phyloP scores from a whole-genome alignment of 2,329 filamentous ascomycete species.

The Colletotrichum sidae region DNA sequence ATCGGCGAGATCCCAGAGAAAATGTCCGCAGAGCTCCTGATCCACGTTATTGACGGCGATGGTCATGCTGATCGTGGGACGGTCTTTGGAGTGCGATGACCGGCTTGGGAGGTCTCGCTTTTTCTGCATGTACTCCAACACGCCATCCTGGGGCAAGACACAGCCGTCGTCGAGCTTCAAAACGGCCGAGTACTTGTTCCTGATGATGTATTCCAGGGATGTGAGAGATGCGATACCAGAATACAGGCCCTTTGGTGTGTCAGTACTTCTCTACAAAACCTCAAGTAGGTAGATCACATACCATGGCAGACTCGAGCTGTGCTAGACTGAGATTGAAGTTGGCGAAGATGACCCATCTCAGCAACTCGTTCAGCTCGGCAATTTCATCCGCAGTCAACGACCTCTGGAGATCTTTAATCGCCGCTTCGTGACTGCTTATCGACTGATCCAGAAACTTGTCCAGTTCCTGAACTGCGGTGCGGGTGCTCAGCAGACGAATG shows the following conservation, averaged over 20 bases:
- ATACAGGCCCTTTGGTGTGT: not conserved
- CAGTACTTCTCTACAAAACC: not conserved
- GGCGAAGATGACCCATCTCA: constrained; percentile 4
- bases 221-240: not conserved
- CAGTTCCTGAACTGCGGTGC: not conserved
- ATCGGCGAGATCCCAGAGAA: constrained; percentile 6
- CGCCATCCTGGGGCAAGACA: not conserved
- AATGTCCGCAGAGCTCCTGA: constrained; percentile 2
- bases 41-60: constrained; percentile 5
- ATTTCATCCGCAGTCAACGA: not conserved
- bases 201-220: not conserved
- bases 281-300: not conserved
- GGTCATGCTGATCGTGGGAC: not conserved
- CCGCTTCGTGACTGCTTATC: not conserved
- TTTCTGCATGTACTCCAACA: not conserved
- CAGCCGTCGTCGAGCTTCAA: not conserved
- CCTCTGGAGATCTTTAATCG: constrained; percentile 2
- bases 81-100: not conserved
- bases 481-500: constrained; percentile 3
- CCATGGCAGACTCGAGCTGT: constrained; percentile 3
- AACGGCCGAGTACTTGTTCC: not conserved
- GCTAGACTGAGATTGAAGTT: not conserved
- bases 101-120: not conserved
- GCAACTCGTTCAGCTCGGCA: constrained; percentile 2
- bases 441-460: not conserved